Base-by-base conservation (phyloP, 352 stramenopile species). In the Globisporangium canariense region DNA sequence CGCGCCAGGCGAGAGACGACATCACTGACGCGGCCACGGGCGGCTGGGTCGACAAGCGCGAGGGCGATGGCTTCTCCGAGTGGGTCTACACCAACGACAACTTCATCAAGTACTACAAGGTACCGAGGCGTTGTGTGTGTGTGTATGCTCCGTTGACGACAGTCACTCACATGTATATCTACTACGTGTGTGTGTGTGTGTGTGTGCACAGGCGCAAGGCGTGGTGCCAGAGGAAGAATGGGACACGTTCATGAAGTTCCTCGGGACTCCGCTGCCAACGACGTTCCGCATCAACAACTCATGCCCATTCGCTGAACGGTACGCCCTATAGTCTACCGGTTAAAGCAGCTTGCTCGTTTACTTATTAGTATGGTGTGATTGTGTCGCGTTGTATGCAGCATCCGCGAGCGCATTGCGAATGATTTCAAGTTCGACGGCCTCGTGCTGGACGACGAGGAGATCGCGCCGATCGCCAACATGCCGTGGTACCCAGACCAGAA, bases 241-340 rank as follows among this genome's bases (percentile, higher is more conserved):
- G 91, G 77, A 88, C 2, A 71, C 73, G 14, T 98, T 98, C 75
- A 96, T 97, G 77, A 84, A 88, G 64, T 81, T 81, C 59, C 76
- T 98, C 59, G 83, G 76, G 34, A 94, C 89, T 68, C 86, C 86
- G 49, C 71, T 98, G 69, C 94, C 94, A 14, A 96, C 90, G 38
- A 97, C 88, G 14, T 98, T 98, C 71, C 89, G 95, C 50, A 97
- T 98, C 64, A 97, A 97, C 66, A 90, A 87, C 64, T 93, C 90
- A 52, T 97, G 89, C 60, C 77, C 78, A 7, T 95, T 95, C 65
- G 83, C 76, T 41, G 81, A 93, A 7, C 80, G 81, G 83, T 94
- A 72, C 32, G 78, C 1, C 4, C 1, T 25, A 25, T 25, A 25
- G 22, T 25, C 22, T 25, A 25, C 1, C 22, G 22, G 22, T 25